Conservation (phyloP, 2,329 filamentous ascomycete species). For the Epicoccum nigrum region DNA sequence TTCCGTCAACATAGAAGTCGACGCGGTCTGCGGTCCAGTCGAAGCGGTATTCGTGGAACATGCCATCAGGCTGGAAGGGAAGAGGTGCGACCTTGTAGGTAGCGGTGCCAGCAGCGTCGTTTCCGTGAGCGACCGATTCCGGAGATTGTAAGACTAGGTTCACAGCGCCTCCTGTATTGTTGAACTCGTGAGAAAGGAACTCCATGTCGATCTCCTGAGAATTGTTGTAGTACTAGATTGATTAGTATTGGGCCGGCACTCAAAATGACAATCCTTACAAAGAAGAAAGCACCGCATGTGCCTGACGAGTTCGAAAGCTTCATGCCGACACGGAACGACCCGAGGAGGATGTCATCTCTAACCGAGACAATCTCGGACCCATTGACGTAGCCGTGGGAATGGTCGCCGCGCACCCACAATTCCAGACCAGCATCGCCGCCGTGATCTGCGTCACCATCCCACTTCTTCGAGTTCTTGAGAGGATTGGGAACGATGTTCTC, state of each 20-base stretch:
- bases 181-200: slow-evolving; percentile 72
- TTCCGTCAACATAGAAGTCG: slow-evolving; percentile 71
- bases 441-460: slow-evolving; percentile 53
- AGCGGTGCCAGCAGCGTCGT: slow-evolving; percentile 65
- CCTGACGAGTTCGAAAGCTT: slow-evolving; percentile 66
- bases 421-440: slow-evolving; percentile 51
- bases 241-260: slow-evolving; percentile 15
- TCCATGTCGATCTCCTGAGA: slow-evolving; percentile 83
- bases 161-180: slow-evolving; percentile 63
- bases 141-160: slow-evolving; percentile 78
- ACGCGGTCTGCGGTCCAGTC: slow-evolving; percentile 71
- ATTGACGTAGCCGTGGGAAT: slow-evolving; percentile 59
- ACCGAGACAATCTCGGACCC: slow-evolving; percentile 69
- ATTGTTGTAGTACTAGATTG: slow-evolving; percentile 72
- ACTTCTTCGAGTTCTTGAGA: slow-evolving; percentile 50
- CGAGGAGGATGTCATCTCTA: slow-evolving; percentile 69
- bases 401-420: slow-evolving; percentile 47
- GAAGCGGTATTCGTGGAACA: slow-evolving; percentile 79
- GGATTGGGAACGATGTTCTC: slow-evolving; percentile 64
- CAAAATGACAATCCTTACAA: slow-evolving; percentile 58
- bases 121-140: slow-evolving; percentile 63
- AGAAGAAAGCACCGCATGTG: slow-evolving; percentile 82
- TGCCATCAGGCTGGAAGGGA: slow-evolving; percentile 68
- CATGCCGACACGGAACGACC: slow-evolving; percentile 72
- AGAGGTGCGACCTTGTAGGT: slow-evolving; percentile 65